Evolutionary conservation across 768 basidiomycete genomes (phyloP).

Genomic region (Xerocomellus intermedius): DNA sequence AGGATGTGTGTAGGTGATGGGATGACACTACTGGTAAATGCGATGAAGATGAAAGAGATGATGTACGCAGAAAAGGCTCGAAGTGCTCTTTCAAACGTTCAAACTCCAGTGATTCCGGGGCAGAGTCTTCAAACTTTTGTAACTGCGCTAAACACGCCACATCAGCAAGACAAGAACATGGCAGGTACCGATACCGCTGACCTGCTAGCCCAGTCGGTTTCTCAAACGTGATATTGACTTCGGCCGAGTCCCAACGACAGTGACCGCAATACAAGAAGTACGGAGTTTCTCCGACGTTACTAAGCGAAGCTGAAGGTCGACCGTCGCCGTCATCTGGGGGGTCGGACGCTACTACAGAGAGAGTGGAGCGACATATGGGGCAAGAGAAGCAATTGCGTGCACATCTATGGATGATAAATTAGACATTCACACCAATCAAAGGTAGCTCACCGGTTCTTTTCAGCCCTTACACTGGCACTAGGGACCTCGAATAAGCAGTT

Average conservation of each 20-base stretch:
- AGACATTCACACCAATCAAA: neutral
- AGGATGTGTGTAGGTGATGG: slow-evolving; percentile 73
- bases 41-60: slow-evolving; percentile 68
- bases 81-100: slow-evolving; percentile 96
- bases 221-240: slow-evolving; percentile 90
- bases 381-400: slow-evolving; percentile 98
- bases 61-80: slow-evolving; percentile 89
- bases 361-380: slow-evolving; percentile 86
- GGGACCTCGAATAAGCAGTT: slow-evolving; percentile 99
- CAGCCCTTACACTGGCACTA: slow-evolving; percentile 94
- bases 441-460: slow-evolving; percentile 81
- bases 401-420: slow-evolving; percentile 56
- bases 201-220: slow-evolving; percentile 95
- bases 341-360: slow-evolving; percentile 90
- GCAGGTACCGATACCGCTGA: slow-evolving; percentile 34
- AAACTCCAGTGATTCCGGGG: slow-evolving; percentile 83
- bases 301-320: slow-evolving; percentile 50
- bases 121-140: slow-evolving; percentile 85
- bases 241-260: slow-evolving; percentile 93
- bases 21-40: slow-evolving; percentile 50
- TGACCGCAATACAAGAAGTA: slow-evolving; percentile 90
- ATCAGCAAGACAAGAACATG: slow-evolving; percentile 1
- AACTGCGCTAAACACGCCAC: slow-evolving; percentile 63
- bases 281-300: slow-evolving; percentile 75
- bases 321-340: slow-evolving; percentile 60